Conservation (phyloP, 257 asterid species). For the Nemophila menziesii region DNA sequence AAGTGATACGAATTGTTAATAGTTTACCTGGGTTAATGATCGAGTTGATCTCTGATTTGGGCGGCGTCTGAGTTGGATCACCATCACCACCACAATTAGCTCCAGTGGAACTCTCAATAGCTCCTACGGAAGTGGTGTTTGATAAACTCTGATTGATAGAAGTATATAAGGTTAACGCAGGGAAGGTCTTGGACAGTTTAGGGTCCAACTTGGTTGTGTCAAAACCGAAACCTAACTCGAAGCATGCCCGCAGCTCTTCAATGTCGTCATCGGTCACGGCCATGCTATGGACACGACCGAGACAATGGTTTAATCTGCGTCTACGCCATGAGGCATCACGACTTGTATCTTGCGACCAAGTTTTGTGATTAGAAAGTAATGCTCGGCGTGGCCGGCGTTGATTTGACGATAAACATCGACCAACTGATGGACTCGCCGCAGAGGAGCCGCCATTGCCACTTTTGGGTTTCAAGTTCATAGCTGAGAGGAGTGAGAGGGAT, state of each 20-base stretch:
- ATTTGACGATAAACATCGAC: too few relatives aligned
- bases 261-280: constrained; percentile 48
- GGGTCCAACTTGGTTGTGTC: constrained; percentile 56
- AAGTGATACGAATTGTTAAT: too few relatives aligned
- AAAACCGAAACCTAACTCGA: constrained; percentile 57
- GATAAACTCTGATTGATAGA: constrained; percentile 29
- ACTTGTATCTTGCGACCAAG: constrained; percentile 49
- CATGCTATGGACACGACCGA: constrained; percentile 23
- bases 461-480: too few relatives aligned
- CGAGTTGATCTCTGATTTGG: constrained; percentile 15
- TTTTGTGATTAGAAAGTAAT: constrained; percentile 41
- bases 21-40: constrained; percentile 42
- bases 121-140: constrained; percentile 22
- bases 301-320: constrained; percentile 22
- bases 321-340: constrained; percentile 54
- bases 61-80: constrained; percentile 18
- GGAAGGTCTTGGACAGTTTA: constrained; percentile 39
- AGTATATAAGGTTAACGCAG: constrained; percentile 51
- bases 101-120: constrained; percentile 27
- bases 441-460: too few relatives aligned
- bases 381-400: too few relatives aligned
- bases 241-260: constrained; percentile 62
- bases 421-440: too few relatives aligned
- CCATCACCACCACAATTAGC: constrained; percentile 17
- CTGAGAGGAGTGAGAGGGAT: too few relatives aligned